phyloP scores from a whole-genome alignment of 2,329 filamentous ascomycete genomes.

The Talaromyces atroroseus region DNA sequence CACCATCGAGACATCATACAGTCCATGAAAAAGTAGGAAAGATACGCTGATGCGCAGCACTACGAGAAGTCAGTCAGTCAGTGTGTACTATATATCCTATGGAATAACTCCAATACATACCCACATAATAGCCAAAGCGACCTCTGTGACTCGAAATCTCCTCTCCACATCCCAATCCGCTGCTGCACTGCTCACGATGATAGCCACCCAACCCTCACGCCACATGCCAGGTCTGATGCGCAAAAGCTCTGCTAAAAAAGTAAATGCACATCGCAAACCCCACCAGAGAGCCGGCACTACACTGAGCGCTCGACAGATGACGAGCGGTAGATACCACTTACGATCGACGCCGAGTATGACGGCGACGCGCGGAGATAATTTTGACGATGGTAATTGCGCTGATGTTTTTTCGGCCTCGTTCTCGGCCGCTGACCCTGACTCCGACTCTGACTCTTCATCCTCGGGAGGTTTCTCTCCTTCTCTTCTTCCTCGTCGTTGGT shows the following conservation, averaged over 20 bases:
- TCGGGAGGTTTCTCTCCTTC: background rate
- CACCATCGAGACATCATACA: constrained; percentile 80
- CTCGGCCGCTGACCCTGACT: background rate
- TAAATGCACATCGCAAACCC: constrained; percentile 63
- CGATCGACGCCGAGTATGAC: constrained; percentile 69
- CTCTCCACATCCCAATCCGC: constrained; percentile 42
- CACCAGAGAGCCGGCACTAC: constrained; percentile 66
- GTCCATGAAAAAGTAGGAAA: constrained; percentile 78
- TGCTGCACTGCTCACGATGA: constrained; percentile 31
- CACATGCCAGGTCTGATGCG: constrained; percentile 41
- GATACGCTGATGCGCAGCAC: constrained; percentile 71
- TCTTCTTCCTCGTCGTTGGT: background rate
- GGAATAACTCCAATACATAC: constrained; percentile 42
- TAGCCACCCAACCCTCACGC: constrained; percentile 37
- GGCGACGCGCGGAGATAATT: constrained; percentile 69
- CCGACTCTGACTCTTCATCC: background rate
- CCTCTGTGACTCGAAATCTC: constrained; percentile 59
- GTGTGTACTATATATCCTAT: background rate
- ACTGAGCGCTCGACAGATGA: constrained; percentile 66
- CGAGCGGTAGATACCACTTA: constrained; percentile 67
- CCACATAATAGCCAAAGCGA: constrained; percentile 67
- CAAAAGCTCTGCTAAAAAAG: constrained; percentile 61
- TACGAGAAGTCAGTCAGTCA: constrained; percentile 27
- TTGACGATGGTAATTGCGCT: constrained; percentile 19
- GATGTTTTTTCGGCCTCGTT: background rate